Evolutionary conservation across 2,329 filamentous ascomycete species (phyloP), one percentile per base, ranked within the genome.

Genomic region (Trichoderma cornu-damae): DNA sequence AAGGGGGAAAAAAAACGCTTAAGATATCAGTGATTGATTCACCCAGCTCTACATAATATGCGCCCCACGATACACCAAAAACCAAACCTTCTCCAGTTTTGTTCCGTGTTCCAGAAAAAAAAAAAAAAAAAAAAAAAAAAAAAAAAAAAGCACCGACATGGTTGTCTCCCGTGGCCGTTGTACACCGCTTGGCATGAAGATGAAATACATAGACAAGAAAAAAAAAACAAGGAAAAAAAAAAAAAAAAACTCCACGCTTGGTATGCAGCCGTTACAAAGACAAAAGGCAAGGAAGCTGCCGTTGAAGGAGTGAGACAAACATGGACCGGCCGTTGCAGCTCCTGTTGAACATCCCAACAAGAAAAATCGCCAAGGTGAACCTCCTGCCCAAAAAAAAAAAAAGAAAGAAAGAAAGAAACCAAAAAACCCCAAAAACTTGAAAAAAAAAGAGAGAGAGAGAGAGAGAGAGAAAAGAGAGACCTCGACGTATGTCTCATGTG

Each of bases 201-300:
- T n/a, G n/a, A n/a, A n/a, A n/a, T n/a, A n/a, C n/a, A n/a, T n/a
- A n/a, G n/a, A n/a, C n/a, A n/a, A 34, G 7, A 35, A 53, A 53
- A 44, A 14, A 28, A 43, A 24, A 30, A 28, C 35, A 16, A 35
- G 43, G 7, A 42, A 18, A 35, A 26, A 16, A 28, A 46, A 34
- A 40, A 40, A 30, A 38, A 28, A 44, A 55, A 50, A 50, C 54
- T 43, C 46, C 54, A 50, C 54, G 46, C 54, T 57, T 35, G 37
- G 11, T 44, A 57, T 57, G 54, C 54, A 43, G 43, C 46, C 37
- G 38, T 42, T n/a, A 44, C 35, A 37, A 57, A 34, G 32, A 22
- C 40, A 34, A 9, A 40, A 48, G 4, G 28, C 18, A 50, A 34
- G 28, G 34, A 34, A 32, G 22, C 48, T 30, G 35, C 22, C 22